Base-by-base conservation (phyloP, 2,329 filamentous ascomycete species). In the Ceratocystis papillata region DNA sequence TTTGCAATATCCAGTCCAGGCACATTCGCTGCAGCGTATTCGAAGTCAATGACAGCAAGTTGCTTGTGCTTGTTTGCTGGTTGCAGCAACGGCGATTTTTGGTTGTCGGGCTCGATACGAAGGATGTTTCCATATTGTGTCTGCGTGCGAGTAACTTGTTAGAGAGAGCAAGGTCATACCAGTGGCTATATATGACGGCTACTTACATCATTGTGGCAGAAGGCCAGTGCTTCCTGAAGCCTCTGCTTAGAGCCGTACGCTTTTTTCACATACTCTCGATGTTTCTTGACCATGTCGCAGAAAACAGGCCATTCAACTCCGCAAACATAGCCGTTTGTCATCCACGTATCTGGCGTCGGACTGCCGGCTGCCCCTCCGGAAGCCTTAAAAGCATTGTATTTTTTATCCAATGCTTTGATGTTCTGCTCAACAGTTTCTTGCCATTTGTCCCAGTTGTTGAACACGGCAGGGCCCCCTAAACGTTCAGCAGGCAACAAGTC, bases 111-210 rank as follows among this genome's bases (percentile, higher is more conserved):
- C 2, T 79, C 78, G 62, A 87, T 75, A 46, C 92, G 90, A 62
- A 99, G 84, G 69, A 99, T 94, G 73, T 99, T 99, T 69, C 94
- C 94, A 72, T 99, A 97, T 85, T 99, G 94, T 3, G 94, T 96
- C 90, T 96, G 68, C 10, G 22, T 17, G 30, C 12, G 46, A 62
- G 62, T 71, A 6, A 25, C 1, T 44, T 55, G n/a, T 46, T 33
- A 59, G 41, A 25, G 20, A 41, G n/a, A 8, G 22, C 15, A 30
- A 45, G 41, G 7, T 8, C n/a, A 17, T 15, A 1, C 12, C 25
- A 15, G 15, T 53, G 8, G 8, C 8, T 28, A 6, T 28, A 10
- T 30, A 33, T 41, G 37, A 41, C 12, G 55, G 20, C 5, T 57
- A 76, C 87, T 78, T 76, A 95, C 91, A 81, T 99, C 94, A 72